Base-by-base conservation (phyloP, 371 early-diverging fungal genomes). In the Mortierella sp. region DNA sequence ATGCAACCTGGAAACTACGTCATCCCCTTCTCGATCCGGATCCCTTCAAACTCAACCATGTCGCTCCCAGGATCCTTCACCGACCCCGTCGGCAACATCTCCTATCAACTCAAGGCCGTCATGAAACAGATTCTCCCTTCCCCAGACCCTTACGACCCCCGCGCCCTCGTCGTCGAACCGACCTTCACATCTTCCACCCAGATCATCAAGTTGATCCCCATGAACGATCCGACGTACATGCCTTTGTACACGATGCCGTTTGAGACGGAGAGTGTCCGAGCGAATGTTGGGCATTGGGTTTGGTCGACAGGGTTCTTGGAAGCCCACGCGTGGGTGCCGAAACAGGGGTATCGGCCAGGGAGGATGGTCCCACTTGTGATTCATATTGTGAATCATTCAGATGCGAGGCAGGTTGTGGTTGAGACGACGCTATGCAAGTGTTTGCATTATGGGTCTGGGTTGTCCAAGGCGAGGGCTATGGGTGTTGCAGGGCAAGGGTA, bases 1-100 rank as follows among this genome's bases (percentile, higher is more conserved):
- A 86, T 86, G 86, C 86, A 86, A 54, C 80, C 82, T 0, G 86
- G 86, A 49, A 86, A 86, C 68, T 86, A 86, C 7, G 86, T 86
- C 38, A 86, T 86, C 35, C 86, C 86, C 12, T 86, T 86, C 75
- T 86, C 86, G 27, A 82, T 86, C 32, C 82, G 86, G 4, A 86
- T 86, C 46, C 86, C 86, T 8, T 49, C 86, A 48, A 86, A 79
- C 70, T 60, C 82, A 0, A 68, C 55, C 27, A 82, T 86, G 82
- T 86, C 86, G 8, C 77, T 86, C 7, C 86, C 86, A 29, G 86
- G 86, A 18, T 86, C 86, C 21, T 86, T 86, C 71, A 75, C 86
- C 11, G 82, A 86, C 18, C 82, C 86, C 1, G 80, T 86, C 0
- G 86, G 86, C 6, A 74, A n/a, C 18, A 75, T 86, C 63, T 75